Evolutionary conservation across 805 yeast genomes (phyloP).

Genomic region (Martiniozyma abietophila): DNA sequence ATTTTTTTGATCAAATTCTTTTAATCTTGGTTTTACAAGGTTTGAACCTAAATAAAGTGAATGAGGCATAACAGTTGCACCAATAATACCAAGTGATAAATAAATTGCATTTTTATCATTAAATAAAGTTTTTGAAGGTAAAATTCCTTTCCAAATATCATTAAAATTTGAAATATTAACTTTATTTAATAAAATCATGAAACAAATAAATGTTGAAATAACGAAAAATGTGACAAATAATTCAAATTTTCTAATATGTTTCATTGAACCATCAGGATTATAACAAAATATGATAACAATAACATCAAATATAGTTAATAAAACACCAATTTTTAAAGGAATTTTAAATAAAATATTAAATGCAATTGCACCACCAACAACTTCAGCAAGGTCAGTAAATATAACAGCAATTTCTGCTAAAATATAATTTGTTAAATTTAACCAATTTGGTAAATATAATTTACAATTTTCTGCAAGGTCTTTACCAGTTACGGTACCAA

Average conservation of each 20-base stretch:
- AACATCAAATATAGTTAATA: constrained; percentile 76
- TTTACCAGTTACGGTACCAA: constrained; percentile 84
- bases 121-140: constrained; percentile 52
- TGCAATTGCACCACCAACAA: constrained; percentile 87
- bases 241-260: constrained; percentile 70
- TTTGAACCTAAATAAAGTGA: constrained; percentile 80
- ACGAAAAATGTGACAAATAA: constrained; percentile 64
- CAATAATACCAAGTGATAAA: constrained; percentile 73
- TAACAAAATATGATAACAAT: constrained; percentile 70
- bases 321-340: constrained; percentile 67
- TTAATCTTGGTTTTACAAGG: constrained; percentile 74
- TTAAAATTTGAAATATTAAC: constrained; percentile 44
- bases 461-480: constrained; percentile 84
- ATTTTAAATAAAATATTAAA: constrained; percentile 66
- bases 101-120: constrained; percentile 59
- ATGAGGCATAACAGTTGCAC: constrained; percentile 96
- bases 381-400: constrained; percentile 91
- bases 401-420: constrained; percentile 82
- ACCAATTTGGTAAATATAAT: constrained; percentile 54
- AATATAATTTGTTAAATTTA: constrained; percentile 53
- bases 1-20: constrained; percentile 54
- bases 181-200: constrained; percentile 56
- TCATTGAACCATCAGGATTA: constrained; percentile 66
- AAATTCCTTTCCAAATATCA: constrained; percentile 53
- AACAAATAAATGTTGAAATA: constrained; percentile 65